Base-by-base conservation (phyloP, 2,329 filamentous ascomycete genomes). In the Pyrenophora graminea region DNA sequence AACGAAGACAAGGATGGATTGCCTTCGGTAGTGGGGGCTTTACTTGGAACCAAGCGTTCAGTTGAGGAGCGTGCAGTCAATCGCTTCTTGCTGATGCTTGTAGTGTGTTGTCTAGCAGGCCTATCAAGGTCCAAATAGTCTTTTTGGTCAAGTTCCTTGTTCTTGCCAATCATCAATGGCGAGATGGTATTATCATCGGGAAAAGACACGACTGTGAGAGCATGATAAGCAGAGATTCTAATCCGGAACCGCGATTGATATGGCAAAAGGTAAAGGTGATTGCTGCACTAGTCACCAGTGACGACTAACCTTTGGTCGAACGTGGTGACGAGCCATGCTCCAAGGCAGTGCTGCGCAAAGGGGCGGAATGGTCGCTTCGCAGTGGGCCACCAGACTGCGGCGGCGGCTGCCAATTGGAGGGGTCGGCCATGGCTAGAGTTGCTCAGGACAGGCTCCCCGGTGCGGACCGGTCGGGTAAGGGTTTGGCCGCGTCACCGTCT, bases 171-270 rank as follows among this genome's bases (percentile, higher is more conserved):
- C 54, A 79, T 73, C 54, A 78, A 59, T 32, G 78, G 77, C 18
- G 78, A 80, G 39, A 79, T 77, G 39, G 49, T 43, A 39, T 70
- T 72, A 39, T 79, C 77, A 25, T 77, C 70, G 43, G 74, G 75
- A 57, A 79, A 79, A 4, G 77, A 76, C 30, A 79, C 77, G 53
- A 74, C 78, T 80, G 58, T 46, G 44, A 43, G 32, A 25, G 15
- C 36, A 34, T 45, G 44, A 60, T 71, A 61, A 70, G 68, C 62
- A 47, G 42, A 36, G 41, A 34, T 56, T 58, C 48, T 37, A 27
- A 6, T 34, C 42, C 21, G 33, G 27, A 45, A 17, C 40, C 39
- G 39, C 36, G 25, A 25, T 19, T 33, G 17, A 30, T 25, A 18
- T 25, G 41, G 13, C 31, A 15, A 38, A 12, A 37, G 9, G 23